Conservation (phyloP, 2,329 filamentous ascomycete species). For the Phaeoacremonium minimum region DNA sequence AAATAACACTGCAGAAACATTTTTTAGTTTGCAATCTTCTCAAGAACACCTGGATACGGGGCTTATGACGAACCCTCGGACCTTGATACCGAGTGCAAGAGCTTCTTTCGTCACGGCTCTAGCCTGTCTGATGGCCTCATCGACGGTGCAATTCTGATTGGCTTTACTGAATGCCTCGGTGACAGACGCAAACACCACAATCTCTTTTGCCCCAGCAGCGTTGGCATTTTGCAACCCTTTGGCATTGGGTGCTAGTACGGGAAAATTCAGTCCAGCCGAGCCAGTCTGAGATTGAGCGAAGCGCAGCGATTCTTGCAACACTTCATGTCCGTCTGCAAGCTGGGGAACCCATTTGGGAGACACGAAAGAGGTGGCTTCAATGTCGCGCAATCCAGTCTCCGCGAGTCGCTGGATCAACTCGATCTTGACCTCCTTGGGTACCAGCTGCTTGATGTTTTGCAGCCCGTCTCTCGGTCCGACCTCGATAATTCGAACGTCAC, state of each 20-base stretch:
- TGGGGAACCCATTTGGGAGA: slow-evolving; percentile 65
- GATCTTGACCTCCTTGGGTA: slow-evolving; percentile 58
- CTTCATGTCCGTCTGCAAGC: slow-evolving; percentile 51
- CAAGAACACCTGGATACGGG: too few species aligned
- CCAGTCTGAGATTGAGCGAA: too few species aligned
- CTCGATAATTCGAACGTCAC: slow-evolving; percentile 56
- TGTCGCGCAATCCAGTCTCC: slow-evolving; percentile 51
- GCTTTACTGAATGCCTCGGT: slow-evolving; percentile 53
- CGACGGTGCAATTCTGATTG: slow-evolving; percentile 57
- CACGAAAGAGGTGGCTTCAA: slow-evolving; percentile 66
- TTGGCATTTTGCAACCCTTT: slow-evolving; percentile 44
- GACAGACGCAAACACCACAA: slow-evolving; percentile 55
- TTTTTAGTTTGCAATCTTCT: too few species aligned
- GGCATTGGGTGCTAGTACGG: slow-evolving; percentile 45
- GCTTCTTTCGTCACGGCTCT: slow-evolving; percentile 39
- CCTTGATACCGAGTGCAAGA: slow-evolving; percentile 34
- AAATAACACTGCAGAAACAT: slow-evolving; percentile 44
- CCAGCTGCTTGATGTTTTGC: slow-evolving; percentile 60
- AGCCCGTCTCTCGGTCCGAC: slow-evolving; percentile 66
- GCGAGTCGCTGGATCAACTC: slow-evolving; percentile 56
- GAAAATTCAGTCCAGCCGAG: too few species aligned
- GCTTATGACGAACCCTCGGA: slow-evolving; percentile 41
- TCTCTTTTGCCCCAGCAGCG: slow-evolving; percentile 13
- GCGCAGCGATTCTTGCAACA: slow-evolving; percentile 26
- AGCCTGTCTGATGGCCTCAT: slow-evolving; percentile 47